phyloP scores from a whole-genome alignment of 805 yeast species.

The Wickerhamomyces xylosicus region DNA sequence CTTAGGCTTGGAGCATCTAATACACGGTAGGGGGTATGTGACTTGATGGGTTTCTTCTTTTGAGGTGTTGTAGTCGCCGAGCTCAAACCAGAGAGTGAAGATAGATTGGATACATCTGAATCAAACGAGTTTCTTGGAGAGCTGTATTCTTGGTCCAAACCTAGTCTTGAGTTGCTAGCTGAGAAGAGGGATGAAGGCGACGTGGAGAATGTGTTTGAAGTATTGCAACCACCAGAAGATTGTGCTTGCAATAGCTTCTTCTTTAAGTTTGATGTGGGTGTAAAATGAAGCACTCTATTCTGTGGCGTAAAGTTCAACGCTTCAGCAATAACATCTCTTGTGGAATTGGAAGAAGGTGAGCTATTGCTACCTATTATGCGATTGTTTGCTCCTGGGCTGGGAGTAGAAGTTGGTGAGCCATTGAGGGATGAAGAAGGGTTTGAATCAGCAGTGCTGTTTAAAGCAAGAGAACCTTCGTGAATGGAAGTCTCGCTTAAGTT shows the following conservation, averaged over 20 bases:
- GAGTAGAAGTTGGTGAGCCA: not conserved
- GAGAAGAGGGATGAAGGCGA: conserved; percentile 1
- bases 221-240: not conserved
- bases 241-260: not conserved
- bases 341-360: conserved; percentile 8
- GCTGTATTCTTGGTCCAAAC: not conserved
- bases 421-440: conserved; percentile 1
- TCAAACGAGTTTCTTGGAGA: conserved; percentile 4
- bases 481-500: conserved; percentile 8
- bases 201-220: conserved; percentile 1
- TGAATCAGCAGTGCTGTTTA: not conserved
- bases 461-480: conserved; percentile 9
- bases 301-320: conserved; percentile 36
- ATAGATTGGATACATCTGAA: conserved; percentile 6
- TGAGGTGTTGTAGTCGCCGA: not conserved
- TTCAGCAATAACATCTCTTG: conserved; percentile 33
- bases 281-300: conserved; percentile 31
- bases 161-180: conserved; percentile 1
- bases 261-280: conserved; percentile 2
- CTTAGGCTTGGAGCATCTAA: conserved; percentile 62
- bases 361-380: not conserved
- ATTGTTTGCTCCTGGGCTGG: conserved; percentile 9
- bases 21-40: conserved; percentile 37
- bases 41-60: conserved; percentile 19
- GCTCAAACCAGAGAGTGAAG: conserved; percentile 2